Conservation (phyloP, 148 eudicot species). For the Camellia granthamiana region DNA sequence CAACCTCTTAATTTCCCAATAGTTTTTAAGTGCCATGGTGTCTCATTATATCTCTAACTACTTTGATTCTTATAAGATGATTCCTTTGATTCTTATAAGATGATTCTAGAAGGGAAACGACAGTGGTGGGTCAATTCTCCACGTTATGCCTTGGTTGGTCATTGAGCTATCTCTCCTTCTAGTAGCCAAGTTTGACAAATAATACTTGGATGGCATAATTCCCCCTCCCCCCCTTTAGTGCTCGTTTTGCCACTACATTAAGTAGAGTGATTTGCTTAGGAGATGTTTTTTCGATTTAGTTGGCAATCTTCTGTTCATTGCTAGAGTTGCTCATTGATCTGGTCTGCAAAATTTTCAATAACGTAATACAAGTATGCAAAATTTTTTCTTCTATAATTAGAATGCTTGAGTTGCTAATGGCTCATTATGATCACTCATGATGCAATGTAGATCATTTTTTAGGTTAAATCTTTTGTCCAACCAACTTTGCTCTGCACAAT, state of each 20-base stretch:
- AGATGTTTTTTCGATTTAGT: background rate
- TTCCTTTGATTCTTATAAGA: background rate
- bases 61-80: background rate
- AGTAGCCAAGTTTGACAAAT: background rate
- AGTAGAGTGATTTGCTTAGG: background rate
- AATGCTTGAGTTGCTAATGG: background rate
- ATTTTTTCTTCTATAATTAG: background rate
- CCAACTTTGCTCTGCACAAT: no score
- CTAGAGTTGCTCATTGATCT: background rate
- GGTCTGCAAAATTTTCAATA: background rate
- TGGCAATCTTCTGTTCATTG: background rate
- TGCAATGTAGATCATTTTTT: no score
- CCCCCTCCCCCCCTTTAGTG: no score
- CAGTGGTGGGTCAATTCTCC: background rate
- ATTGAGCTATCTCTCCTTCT: background rate
- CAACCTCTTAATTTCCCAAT: no score
- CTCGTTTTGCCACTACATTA: no score
- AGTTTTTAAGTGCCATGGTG: background rate
- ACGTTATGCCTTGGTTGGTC: background rate
- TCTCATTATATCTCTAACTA: background rate
- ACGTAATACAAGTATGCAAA: background rate
- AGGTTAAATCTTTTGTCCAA: no score
- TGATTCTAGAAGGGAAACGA: constrained; percentile 7
- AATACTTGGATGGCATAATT: no score
- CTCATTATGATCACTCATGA: background rate